These are phyloP conservation scores for Entonaema liquescens DNA, from an alignment of 495 filamentous ascomycete genomes.

Conservation along the genomic window DNA sequence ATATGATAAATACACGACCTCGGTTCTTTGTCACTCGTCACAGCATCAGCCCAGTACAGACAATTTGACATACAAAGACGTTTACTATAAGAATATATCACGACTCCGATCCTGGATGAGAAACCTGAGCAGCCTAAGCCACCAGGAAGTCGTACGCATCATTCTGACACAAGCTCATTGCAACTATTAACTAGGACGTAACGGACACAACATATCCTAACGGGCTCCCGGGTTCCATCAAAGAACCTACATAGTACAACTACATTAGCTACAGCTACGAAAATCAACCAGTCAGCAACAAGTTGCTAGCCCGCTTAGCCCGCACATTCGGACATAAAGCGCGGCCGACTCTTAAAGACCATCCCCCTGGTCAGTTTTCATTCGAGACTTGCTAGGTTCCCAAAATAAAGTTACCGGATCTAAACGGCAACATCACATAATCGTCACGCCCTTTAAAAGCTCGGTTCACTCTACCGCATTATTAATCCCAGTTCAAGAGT, in stretches of 20 bases:
- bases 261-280: conserved; percentile 39
- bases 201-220: conserved; percentile 21
- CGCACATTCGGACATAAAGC: conserved; percentile 46
- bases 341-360: conserved; percentile 38
- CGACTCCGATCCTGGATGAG: background rate
- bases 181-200: background rate
- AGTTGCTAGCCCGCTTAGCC: conserved; percentile 18
- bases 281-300: conserved; percentile 41
- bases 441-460: conserved; percentile 44
- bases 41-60: background rate
- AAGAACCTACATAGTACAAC: conserved; percentile 29
- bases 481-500: conserved; percentile 40
- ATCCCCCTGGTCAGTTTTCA: conserved; percentile 35
- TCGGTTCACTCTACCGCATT: conserved; percentile 39
- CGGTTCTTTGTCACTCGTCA: conserved; percentile 8
- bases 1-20: conserved; percentile 7
- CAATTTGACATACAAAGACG: background rate
- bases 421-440: conserved; percentile 45
- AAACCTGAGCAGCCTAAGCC: background rate
- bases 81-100: background rate
- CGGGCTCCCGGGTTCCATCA: conserved; percentile 29
- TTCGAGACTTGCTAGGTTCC: conserved; percentile 26
- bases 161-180: conserved; percentile 30
- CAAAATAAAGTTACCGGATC: conserved; percentile 45
- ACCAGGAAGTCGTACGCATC: conserved; percentile 32